Evolutionary conservation across 768 basidiomycete species (phyloP).

Genomic region (Nidularia pulvinata): DNA sequence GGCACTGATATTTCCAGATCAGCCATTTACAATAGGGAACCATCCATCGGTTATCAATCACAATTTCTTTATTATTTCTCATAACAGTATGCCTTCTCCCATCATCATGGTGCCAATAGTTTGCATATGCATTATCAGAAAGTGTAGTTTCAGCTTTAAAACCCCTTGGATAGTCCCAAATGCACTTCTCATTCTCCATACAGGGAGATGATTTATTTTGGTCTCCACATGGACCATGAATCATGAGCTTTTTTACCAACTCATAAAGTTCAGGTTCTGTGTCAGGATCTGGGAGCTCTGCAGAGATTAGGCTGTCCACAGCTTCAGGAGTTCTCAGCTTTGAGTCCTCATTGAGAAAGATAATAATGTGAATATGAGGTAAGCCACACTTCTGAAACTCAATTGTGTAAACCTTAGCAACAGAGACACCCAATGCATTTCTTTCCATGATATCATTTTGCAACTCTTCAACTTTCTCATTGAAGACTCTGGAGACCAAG

Average conservation of each 20-base stretch:
- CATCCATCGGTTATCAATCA: constrained; percentile 28
- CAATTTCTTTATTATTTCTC: background rate
- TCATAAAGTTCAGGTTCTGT: constrained; percentile 29
- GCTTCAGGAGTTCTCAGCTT: background rate
- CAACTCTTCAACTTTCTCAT: constrained; percentile 33
- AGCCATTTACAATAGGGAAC: constrained; percentile 23
- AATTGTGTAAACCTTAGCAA: constrained; percentile 48
- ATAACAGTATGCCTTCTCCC: constrained; percentile 12
- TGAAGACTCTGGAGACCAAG: constrained; percentile 43
- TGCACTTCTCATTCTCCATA: constrained; percentile 31
- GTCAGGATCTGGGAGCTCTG: constrained; percentile 31
- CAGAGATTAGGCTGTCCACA: constrained; percentile 13
- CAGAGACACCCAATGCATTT: constrained; percentile 36
- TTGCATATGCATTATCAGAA: constrained; percentile 15
- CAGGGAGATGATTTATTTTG: constrained; percentile 26
- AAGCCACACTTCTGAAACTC: constrained; percentile 19
- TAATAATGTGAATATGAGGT: background rate
- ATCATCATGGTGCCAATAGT: constrained; percentile 22
- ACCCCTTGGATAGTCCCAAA: constrained; percentile 25
- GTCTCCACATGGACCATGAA: constrained; percentile 35
- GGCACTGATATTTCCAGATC: constrained; percentile 29
- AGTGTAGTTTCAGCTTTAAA: constrained; percentile 16
- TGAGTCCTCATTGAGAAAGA: background rate
- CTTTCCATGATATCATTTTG: constrained; percentile 28
- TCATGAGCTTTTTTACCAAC: constrained; percentile 27